Evolutionary conservation across 768 basidiomycete genomes (phyloP).

Genomic region (Floccularia luteovirens): DNA sequence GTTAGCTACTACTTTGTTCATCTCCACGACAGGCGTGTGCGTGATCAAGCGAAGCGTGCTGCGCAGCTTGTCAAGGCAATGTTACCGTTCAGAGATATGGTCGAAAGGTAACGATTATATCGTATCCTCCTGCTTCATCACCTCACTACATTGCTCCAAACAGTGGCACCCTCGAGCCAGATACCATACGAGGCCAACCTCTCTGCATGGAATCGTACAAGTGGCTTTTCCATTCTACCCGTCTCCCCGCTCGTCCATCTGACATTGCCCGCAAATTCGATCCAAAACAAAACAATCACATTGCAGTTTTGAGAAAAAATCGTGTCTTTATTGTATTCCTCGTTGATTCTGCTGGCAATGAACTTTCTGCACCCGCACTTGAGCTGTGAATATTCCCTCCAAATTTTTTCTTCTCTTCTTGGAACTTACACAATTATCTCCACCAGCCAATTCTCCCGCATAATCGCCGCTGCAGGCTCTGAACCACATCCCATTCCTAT

Average conservation of each 20-base stretch:
- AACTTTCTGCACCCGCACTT: conserved; percentile 76
- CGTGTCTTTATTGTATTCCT: conserved; percentile 83
- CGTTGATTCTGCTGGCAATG: conserved; percentile 49
- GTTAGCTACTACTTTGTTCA: conserved; percentile 97
- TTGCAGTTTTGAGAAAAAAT: conserved; percentile 89
- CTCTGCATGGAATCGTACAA: conserved; percentile 93
- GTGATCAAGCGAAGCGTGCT: conserved; percentile 61
- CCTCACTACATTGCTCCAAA: not conserved
- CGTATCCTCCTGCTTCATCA: not conserved
- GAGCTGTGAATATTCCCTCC: conserved; percentile 41
- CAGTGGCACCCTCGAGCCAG: conserved; percentile 79
- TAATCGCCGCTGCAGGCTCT: conserved; percentile 57
- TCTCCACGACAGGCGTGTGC: conserved; percentile 48
- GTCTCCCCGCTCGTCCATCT: conserved; percentile 76
- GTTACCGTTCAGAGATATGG: conserved; percentile 76
- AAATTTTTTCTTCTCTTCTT: conserved; percentile 2
- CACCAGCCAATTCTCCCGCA: conserved; percentile 54
- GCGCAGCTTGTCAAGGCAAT: conserved; percentile 81
- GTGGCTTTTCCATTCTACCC: conserved; percentile 95
- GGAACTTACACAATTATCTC: conserved; percentile 1
- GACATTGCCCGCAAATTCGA: conserved; percentile 85
- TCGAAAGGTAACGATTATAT: conserved; percentile 58
- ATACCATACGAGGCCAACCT: conserved; percentile 70
- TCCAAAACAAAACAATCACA: conserved; percentile 68
- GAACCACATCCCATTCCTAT: conserved; percentile 37